Conservation (phyloP, 441 rosid species). For the Pelargonium citronellum region DNA sequence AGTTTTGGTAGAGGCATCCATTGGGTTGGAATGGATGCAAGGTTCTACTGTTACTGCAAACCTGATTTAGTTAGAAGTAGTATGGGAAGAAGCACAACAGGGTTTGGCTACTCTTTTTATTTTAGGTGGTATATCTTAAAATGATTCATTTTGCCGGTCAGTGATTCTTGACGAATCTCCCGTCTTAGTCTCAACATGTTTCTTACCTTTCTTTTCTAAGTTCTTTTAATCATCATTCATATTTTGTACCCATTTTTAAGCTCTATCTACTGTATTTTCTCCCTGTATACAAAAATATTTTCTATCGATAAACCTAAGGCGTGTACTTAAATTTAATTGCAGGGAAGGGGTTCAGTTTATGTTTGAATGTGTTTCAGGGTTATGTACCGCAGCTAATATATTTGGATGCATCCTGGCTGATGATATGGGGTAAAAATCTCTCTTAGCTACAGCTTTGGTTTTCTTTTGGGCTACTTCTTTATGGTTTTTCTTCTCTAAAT, state of each 20-base stretch:
- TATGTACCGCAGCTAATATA: conserved; percentile 47
- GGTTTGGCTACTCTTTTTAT: background rate
- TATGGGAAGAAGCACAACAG: background rate
- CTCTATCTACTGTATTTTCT: background rate
- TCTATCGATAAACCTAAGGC: background rate
- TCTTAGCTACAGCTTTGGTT: conserved; percentile 2
- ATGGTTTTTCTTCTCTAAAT: conserved; percentile 21
- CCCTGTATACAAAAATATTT: background rate
- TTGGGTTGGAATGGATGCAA: background rate
- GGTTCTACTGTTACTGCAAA: background rate
- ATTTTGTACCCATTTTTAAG: background rate
- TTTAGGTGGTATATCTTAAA: background rate
- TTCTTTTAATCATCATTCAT: background rate
- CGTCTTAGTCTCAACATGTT: no score
- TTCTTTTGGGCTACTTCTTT: conserved; percentile 14
- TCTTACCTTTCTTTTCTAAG: background rate
- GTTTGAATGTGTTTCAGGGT: conserved; percentile 91
- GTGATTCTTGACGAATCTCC: background rate
- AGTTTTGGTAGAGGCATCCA: conserved; percentile 12
- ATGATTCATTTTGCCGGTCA: background rate
- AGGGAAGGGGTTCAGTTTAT: conserved; percentile 99
- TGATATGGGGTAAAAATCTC: conserved; percentile 84
- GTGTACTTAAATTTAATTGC: conserved; percentile 26
- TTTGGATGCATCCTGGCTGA: conserved; percentile 96
- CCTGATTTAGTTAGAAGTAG: background rate